Base-by-base conservation (phyloP, 2,329 filamentous ascomycete genomes). In the Coniochaeta ligniaria region DNA sequence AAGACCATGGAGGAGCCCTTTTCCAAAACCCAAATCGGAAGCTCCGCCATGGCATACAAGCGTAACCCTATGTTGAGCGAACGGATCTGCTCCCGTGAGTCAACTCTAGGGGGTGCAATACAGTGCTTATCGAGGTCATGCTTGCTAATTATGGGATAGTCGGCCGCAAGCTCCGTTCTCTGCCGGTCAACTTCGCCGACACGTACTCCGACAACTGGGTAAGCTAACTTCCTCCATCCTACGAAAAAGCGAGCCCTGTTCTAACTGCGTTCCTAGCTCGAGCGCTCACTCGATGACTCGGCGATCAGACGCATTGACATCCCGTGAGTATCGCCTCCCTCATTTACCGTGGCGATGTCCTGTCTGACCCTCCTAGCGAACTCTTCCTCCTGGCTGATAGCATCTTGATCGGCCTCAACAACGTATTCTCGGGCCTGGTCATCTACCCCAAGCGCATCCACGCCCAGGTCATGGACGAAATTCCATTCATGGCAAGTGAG, bases 1-100 rank as follows among this genome's bases (percentile, higher is more conserved):
- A 96, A 96, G 80, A 91, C 96, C 74, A 79, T 95, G 61, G 92
- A 96, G 71, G 90, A 93, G 78, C 91, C 90, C 0, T 91, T 92
- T 67, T 90, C 93, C 76, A 86, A 85, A 68, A 83, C 86, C 65
- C 91, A 96, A 75, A 92, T 93, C 66, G 90, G 88, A 31, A 84
- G 80, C 52, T 83, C 79, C 56, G 86, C 86, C 61, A 83, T 84
- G 71, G 74, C 77, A 1, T 81, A 79, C 69, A 81, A 82, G 71
- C 70, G 72, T 24, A 78, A 76, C 63, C 74, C 77, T 2, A 63
- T 67, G 59, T 8, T 4, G 41, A 20, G 41, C 20, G 41, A 45
- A 11, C 11, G 41, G 6, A 38, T 38, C 35, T 38, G 35, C 35
- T 43, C 41, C n/a, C n/a, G n/a, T n/a, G n/a, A n/a, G n/a, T n/a